A percentile compares a stretch with the other conserved stretches of the same genome.
Evolutionary conservation across 2,329 filamentous ascomycete species (phyloP).

Genomic region (Fusarium brevicatenulatum): DNA sequence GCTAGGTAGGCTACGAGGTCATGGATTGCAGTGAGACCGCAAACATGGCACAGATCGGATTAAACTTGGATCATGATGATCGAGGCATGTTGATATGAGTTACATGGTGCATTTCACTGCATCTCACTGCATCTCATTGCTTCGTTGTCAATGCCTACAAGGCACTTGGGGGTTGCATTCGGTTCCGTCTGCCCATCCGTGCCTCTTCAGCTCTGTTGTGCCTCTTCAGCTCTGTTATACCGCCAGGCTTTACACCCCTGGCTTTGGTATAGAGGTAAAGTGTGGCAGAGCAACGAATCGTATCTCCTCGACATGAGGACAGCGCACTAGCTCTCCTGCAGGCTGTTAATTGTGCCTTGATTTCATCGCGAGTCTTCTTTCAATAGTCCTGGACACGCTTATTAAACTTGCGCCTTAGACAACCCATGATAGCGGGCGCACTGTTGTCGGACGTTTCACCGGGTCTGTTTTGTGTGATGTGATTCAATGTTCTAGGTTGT

Average conservation of each 20-base stretch:
- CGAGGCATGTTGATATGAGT: slow-evolving; percentile 7
- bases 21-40: slow-evolving; percentile 14
- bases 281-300: slow-evolving; percentile 26
- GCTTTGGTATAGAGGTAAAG: slow-evolving; percentile 10
- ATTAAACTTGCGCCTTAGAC: neutral
- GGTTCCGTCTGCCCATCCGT: slow-evolving; percentile 21
- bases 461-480: slow-evolving; percentile 1
- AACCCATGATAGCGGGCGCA: slow-evolving; percentile 13
- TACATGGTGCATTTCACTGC: slow-evolving; percentile 21
- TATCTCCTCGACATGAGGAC: slow-evolving; percentile 18
- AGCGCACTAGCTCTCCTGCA: slow-evolving; percentile 1
- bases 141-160: slow-evolving; percentile 20
- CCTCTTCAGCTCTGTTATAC: slow-evolving; percentile 35
- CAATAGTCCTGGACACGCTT: neutral
- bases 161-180: slow-evolving; percentile 11
- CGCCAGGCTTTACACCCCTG: slow-evolving; percentile 30
- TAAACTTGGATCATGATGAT: slow-evolving; percentile 5
- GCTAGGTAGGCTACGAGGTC: neutral
- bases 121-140: slow-evolving; percentile 24
- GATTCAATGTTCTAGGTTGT: slow-evolving; percentile 23
- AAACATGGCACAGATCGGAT: slow-evolving; percentile 14
- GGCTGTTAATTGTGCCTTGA: slow-evolving; percentile 11
- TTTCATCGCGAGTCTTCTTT: slow-evolving; percentile 7
- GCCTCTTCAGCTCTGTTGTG: slow-evolving; percentile 33
- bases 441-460: slow-evolving; percentile 25